Conservation (phyloP, 495 filamentous ascomycete genomes). For the Penicillium bovifimosum region DNA sequence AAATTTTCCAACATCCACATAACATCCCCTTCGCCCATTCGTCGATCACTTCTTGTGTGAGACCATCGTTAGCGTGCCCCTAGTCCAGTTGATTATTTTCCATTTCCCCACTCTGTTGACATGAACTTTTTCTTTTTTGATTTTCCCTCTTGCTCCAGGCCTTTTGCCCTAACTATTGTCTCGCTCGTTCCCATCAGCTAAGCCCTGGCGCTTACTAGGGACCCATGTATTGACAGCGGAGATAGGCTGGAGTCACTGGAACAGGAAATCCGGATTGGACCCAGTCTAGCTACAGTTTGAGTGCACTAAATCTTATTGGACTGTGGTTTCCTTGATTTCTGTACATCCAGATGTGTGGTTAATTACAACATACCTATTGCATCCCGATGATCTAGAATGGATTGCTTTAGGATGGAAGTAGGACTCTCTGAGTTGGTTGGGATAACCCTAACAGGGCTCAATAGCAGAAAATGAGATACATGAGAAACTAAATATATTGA, state of each 20-base stretch:
- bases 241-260: slow-evolving; percentile 1
- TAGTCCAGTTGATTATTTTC: slow-evolving; percentile 22
- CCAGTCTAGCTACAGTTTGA: not conserved
- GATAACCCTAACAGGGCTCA: not conserved
- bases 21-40: slow-evolving; percentile 23
- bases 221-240: not conserved
- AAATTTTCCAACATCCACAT: slow-evolving; percentile 13
- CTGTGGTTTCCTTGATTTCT: not conserved
- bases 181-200: slow-evolving; percentile 3
- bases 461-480: not conserved
- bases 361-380: not conserved
- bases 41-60: slow-evolving; percentile 33
- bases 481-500: slow-evolving; percentile 7
- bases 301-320: not conserved
- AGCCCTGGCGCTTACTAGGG: slow-evolving; percentile 15
- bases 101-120: slow-evolving; percentile 14
- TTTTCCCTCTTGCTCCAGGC: not conserved
- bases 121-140: not conserved
- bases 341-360: not conserved
- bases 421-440: too few relatives aligned
- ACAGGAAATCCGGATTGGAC: not conserved
- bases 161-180: not conserved
- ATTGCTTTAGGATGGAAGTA: too few relatives aligned
- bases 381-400: too few relatives aligned
- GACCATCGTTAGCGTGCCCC: slow-evolving; percentile 28